phyloP scores from a whole-genome alignment of 179 eudicot species.

The Silene noctiflora region DNA sequence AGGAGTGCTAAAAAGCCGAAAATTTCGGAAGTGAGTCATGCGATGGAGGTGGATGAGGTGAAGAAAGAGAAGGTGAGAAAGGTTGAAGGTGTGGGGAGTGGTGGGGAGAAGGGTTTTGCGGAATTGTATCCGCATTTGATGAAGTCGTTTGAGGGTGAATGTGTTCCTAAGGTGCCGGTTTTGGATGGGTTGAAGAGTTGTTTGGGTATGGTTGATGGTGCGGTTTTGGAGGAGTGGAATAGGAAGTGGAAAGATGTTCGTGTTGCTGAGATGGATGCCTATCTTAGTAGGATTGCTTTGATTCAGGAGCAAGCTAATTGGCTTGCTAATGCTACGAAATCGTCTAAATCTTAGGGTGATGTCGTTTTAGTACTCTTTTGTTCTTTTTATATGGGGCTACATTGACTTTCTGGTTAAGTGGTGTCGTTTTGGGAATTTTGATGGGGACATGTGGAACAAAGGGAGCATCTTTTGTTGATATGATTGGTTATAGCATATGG shows the following conservation, averaged over 20 bases:
- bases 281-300: background rate
- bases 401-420: no score
- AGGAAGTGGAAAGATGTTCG: slow-evolving; percentile 1
- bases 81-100: background rate
- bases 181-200: background rate
- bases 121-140: slow-evolving; percentile 5
- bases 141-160: slow-evolving; percentile 5
- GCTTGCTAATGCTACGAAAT: background rate
- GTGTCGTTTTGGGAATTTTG: no score
- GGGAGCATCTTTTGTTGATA: no score
- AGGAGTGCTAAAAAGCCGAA: background rate
- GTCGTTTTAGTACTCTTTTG: no score
- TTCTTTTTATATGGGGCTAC: no score
- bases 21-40: background rate
- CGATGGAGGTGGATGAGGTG: background rate
- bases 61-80: background rate
- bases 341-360: background rate
- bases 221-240: background rate
- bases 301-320: background rate
- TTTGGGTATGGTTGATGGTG: background rate
- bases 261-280: background rate
- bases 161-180: background rate
- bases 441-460: no score
- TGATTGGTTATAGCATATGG: no score
- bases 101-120: background rate